Conservation (phyloP, 352 stramenopile genomes). For the Thalassiosira pacifica region DNA sequence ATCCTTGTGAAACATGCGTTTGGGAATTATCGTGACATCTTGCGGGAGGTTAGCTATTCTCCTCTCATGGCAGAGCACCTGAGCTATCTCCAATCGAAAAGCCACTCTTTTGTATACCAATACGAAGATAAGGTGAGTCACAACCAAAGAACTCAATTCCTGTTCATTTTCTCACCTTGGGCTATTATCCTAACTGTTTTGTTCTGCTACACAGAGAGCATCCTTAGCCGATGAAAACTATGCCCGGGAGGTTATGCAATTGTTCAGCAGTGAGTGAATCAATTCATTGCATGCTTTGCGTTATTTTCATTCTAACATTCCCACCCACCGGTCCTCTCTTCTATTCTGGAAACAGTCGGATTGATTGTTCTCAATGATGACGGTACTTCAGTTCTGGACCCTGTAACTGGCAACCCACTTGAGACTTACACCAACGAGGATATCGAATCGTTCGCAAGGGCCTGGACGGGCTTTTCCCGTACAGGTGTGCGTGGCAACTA, state of each 20-base stretch:
- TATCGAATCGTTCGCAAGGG: constrained; percentile 70
- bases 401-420: constrained; percentile 40
- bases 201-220: not conserved
- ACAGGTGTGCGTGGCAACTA: constrained; percentile 50
- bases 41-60: constrained; percentile 62
- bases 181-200: no score
- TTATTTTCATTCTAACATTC: not conserved
- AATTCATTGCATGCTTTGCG: not conserved
- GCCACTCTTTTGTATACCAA: constrained; percentile 60
- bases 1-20: constrained; percentile 85
- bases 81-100: constrained; percentile 70
- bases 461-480: constrained; percentile 74
- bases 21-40: constrained; percentile 80
- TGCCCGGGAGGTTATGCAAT: constrained; percentile 80
- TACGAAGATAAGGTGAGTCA: constrained; percentile 50
- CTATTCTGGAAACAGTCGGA: constrained; percentile 48
- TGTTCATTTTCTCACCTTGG: no score
- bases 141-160: no score
- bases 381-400: constrained; percentile 70
- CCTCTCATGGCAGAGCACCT: constrained; percentile 80
- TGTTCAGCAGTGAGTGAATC: constrained; percentile 62
- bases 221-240: constrained; percentile 84
- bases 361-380: constrained; percentile 76
- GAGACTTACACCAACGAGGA: constrained; percentile 77
- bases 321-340: not conserved